Percentiles rank a stretch among this genome's conserved stretches.
Evolutionary conservation across 495 filamentous ascomycete species (phyloP).

Genomic region (Thermothielavioides terrestris): DNA sequence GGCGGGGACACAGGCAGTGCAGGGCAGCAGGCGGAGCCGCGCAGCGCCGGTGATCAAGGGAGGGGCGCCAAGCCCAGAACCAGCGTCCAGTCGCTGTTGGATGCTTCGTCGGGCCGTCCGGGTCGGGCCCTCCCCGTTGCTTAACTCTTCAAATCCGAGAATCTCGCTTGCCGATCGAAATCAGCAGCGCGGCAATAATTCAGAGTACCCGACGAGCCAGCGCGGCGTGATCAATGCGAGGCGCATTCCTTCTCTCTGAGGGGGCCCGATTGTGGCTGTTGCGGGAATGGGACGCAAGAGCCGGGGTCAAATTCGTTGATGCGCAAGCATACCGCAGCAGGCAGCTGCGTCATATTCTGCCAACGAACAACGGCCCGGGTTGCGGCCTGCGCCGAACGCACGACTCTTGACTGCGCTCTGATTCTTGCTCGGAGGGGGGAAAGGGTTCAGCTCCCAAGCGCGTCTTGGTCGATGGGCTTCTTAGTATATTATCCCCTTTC

Average conservation of each 20-base stretch:
- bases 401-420: too few relatives aligned
- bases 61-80: slow-evolving; percentile 12
- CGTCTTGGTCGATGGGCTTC: background rate
- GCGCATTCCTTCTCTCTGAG: background rate
- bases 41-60: too few relatives aligned
- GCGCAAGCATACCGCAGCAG: background rate
- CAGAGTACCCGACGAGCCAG: background rate
- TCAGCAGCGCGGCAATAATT: background rate
- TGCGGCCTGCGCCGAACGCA: too few relatives aligned
- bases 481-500: background rate
- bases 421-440: too few relatives aligned
- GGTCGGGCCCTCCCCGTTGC: background rate
- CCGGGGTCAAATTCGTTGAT: background rate
- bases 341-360: background rate
- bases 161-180: background rate
- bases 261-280: background rate
- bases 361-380: too few relatives aligned
- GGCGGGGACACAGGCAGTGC: slow-evolving; percentile 3
- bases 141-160: background rate
- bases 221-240: slow-evolving; percentile 4
- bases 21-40: slow-evolving; percentile 1
- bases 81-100: background rate
- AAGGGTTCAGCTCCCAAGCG: too few relatives aligned
- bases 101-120: background rate
- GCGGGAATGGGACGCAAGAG: background rate